These are phyloP conservation scores for Collybia sordida DNA, from an alignment of 768 basidiomycete genomes.

Conservation along the genomic window DNA sequence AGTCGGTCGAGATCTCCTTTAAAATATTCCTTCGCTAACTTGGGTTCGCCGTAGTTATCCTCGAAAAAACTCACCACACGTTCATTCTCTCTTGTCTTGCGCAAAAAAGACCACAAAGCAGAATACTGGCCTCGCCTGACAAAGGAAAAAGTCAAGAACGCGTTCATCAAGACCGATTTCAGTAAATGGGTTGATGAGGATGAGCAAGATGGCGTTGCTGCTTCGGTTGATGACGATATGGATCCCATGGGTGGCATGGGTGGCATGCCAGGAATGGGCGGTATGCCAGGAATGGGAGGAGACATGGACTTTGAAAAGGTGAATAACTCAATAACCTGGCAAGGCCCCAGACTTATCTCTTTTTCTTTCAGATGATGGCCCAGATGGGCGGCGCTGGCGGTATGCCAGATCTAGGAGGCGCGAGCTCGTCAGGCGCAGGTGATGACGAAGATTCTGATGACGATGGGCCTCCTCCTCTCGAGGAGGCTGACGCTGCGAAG, in stretches of 20 bases:
- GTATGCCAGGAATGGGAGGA: constrained; percentile 46
- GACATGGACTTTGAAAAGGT: constrained; percentile 67
- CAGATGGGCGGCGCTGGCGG: constrained; percentile 37
- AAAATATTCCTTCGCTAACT: constrained; percentile 6
- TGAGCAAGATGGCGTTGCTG: constrained; percentile 74
- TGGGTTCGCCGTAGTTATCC: constrained; percentile 43
- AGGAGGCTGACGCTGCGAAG: constrained; percentile 55
- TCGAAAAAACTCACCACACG: constrained; percentile 65
- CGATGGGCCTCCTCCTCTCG: constrained; percentile 80
- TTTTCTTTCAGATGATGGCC: constrained; percentile 46
- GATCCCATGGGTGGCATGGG: constrained; percentile 48
- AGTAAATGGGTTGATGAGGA: constrained; percentile 97
- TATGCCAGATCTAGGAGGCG: constrained; percentile 20
- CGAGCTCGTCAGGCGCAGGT: constrained; percentile 24
- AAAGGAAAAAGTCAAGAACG: constrained; percentile 78
- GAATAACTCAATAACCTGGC: constrained; percentile 8
- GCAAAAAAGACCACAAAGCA: constrained; percentile 72
- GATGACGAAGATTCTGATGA: constrained; percentile 54
- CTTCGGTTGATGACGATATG: constrained; percentile 43
- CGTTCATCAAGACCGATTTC: constrained; percentile 94
- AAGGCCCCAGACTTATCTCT: background rate
- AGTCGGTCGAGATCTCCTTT: constrained; percentile 39
- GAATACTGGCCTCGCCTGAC: constrained; percentile 95
- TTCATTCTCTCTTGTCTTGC: constrained; percentile 62
- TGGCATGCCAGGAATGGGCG: constrained; percentile 50